Base-by-base conservation (phyloP, 371 early-diverging fungal genomes). In the Mortierella sp. region DNA sequence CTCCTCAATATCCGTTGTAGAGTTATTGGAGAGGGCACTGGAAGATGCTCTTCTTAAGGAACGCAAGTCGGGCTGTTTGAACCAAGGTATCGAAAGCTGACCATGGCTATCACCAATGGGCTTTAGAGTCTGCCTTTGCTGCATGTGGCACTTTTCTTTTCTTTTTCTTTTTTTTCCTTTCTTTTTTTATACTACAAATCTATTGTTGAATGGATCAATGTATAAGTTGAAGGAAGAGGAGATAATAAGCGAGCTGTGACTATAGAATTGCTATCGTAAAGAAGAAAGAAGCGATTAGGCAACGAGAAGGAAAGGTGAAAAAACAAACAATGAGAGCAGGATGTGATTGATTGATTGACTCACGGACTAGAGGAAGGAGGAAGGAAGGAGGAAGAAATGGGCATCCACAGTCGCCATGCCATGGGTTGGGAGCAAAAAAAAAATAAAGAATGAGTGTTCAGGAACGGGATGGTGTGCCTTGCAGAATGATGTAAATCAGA, bases 11-110 rank as follows among this genome's bases (percentile, higher is more conserved):
- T 76, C 70, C 34, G 76, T 76, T 37, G 71, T 56, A 22, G 76
- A 76, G 64, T 70, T 70, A 55, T 71, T 76, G 40, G 76, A 76
- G n/a, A 78, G 29, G n/a, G 73, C 69, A 26, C 73, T 65, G 32
- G 79, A 64, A 19, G 72, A 68, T 23, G 55, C 28, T 40, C 73
- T 60, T 37, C 70, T 64, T n/a, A 55, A 13, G 19, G 69, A 32
- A 28, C 62, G 70, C 70, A 73, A 45, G 31, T 73, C 74, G 8
- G 62, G 37, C 26, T 62, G 74, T 22, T 68, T 73, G 40, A 59
- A 35, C 74, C 74, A 73, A 37, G 58, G 64, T 34, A 72, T 45
- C 23, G 72, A 51, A 19, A 72, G 61, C 42, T 72, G 72, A 12
- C 60, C 53, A 15, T 68, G 55, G 42, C 54, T 37, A 29, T 43